Conservation (phyloP, 75 land plant genomes). For the Pinus tabuliformis region DNA sequence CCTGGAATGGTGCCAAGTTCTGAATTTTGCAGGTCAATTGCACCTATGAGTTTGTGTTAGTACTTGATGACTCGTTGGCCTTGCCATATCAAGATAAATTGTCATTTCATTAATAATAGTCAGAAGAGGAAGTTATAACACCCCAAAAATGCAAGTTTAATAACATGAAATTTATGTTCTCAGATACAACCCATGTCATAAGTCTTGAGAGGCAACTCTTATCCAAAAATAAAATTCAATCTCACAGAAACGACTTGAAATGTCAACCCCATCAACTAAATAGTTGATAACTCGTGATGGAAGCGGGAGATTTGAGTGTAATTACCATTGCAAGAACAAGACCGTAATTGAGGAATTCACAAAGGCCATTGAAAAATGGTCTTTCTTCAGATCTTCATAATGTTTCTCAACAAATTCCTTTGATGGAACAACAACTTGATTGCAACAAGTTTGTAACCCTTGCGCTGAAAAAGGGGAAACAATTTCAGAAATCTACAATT, state of each 20-base stretch:
- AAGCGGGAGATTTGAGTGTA: not conserved
- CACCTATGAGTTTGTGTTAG: slow-evolving; percentile 91
- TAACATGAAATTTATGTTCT: too few relatives aligned
- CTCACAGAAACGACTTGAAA: too few relatives aligned
- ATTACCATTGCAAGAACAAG: slow-evolving; percentile 93
- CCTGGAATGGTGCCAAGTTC: slow-evolving; percentile 97
- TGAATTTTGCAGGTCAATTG: slow-evolving; percentile 89
- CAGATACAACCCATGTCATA: too few relatives aligned
- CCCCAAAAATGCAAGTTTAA: too few relatives aligned
- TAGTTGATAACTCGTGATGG: not conserved
- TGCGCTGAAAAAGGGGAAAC: slow-evolving; percentile 78
- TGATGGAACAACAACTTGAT: slow-evolving; percentile 84
- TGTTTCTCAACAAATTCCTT: slow-evolving; percentile 93
- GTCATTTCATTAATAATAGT: too few relatives aligned
- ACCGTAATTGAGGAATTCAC: slow-evolving; percentile 92
- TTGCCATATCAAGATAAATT: slow-evolving; percentile 79
- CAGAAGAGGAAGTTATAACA: too few relatives aligned
- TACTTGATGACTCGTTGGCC: slow-evolving; percentile 97
- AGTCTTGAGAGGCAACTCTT: too few relatives aligned
- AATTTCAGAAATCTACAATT: slow-evolving; percentile 79
- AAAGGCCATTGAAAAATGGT: slow-evolving; percentile 91
- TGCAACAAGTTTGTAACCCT: slow-evolving; percentile 93
- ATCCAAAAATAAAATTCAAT: too few relatives aligned
- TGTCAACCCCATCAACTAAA: too few relatives aligned
- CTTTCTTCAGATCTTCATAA: slow-evolving; percentile 85